phyloP scores from a whole-genome alignment of 371 early-diverging fungal species.

The Haplosporangium sp. region DNA sequence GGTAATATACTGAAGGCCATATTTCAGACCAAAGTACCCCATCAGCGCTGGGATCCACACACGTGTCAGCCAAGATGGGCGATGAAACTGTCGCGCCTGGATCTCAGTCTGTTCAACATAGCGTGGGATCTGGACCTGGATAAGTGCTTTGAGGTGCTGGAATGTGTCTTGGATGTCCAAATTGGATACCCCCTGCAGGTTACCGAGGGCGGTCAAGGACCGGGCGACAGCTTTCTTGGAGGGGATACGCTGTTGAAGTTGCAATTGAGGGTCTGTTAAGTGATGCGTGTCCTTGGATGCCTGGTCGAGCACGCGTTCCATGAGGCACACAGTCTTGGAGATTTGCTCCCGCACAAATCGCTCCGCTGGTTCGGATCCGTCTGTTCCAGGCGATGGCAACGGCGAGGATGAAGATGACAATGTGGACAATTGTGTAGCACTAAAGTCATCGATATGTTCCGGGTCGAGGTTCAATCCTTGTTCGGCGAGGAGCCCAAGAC shows the following conservation, averaged over 20 bases:
- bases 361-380: slow-evolving; percentile 17
- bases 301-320: slow-evolving; percentile 47
- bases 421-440: slow-evolving; percentile 10
- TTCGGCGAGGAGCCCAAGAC: slow-evolving; percentile 67
- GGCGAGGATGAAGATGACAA: slow-evolving; percentile 8
- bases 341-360: slow-evolving; percentile 47
- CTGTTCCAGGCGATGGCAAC: slow-evolving; percentile 5
- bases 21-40: slow-evolving; percentile 57
- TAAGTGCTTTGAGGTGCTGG: slow-evolving; percentile 29
- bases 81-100: slow-evolving; percentile 24
- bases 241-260: slow-evolving; percentile 31
- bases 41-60: slow-evolving; percentile 37
- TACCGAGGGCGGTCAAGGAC: slow-evolving; percentile 41
- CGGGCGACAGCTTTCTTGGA: slow-evolving; percentile 30
- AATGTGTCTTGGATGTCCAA: slow-evolving; percentile 18
- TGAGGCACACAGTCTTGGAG: slow-evolving; percentile 43
- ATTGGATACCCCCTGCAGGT: slow-evolving; percentile 24
- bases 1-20: slow-evolving; percentile 55
- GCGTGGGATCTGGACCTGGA: slow-evolving; percentile 32
- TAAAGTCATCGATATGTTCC: slow-evolving; percentile 30
- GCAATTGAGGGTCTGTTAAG: slow-evolving; percentile 22
- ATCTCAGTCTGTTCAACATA: slow-evolving; percentile 39
- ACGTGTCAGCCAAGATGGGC: slow-evolving; percentile 38
- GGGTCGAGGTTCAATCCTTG: slow-evolving; percentile 53
- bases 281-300: slow-evolving; percentile 36